Evolutionary conservation across 2,329 filamentous ascomycete genomes (phyloP), one percentile per base, ranked within the genome.

Genomic region (Diaporthe australafricana): DNA sequence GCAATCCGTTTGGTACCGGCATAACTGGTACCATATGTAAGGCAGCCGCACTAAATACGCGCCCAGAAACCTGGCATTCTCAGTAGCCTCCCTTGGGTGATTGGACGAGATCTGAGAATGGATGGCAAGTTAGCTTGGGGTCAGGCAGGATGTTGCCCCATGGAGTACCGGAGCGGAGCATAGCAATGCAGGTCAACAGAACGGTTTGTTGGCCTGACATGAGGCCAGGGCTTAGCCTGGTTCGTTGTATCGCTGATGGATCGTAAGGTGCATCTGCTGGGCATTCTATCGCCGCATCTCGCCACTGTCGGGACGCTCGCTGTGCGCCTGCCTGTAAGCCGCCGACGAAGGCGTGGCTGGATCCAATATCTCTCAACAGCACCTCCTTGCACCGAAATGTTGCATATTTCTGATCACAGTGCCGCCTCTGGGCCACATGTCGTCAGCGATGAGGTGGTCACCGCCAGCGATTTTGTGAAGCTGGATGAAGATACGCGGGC

Each of bases 181-280:
- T 32, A 53, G 45, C 38, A 48, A 65, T 70, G 68, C 68, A 70
- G 57, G 57, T 56, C 48, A 50, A 56, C 14, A 53, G 42, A 45
- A 67, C 30, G 66, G 69, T 70, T 67, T 70, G 69, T 70, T 70
- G 60, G 56, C 69, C 60, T 55, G 67, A 57, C 60, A 70, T 67
- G 48, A 56, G 47, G 52, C 40, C 40, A 47, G 66, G 69, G 69
- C 69, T 70, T 70, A 63, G 69, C 25, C 69, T 65, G 60, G 69
- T 63, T 63, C 69, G 60, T 55, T 63, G 69, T 32, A 70, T 67
- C 69, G 48, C 57, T 63, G 38, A 66, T 66, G 69, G 48, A 67
- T 63, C 57, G 50, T 35, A 57, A 30, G 53, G 35, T 68, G 65
- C 65, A 57, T 47, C 38, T 48, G 40, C 52, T 68, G 66, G 32